Evolutionary conservation across 176 grass and related monocot species (phyloP).

Genomic region (Microstegium vimineum): DNA sequence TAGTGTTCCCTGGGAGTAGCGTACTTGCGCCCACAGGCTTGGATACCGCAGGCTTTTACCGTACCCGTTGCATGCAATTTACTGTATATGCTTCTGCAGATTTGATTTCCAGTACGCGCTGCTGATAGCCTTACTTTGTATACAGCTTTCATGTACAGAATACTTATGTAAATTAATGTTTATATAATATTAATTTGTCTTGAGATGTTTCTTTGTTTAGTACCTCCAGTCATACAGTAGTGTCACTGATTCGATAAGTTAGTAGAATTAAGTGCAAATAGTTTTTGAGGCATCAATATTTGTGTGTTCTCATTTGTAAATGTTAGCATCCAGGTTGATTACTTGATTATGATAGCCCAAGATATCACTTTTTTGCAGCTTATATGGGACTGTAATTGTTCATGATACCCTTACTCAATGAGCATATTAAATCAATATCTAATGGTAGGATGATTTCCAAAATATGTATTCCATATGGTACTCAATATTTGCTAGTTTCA

Average conservation of each 20-base stretch:
- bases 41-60: too few relatives aligned
- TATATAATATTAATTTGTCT: neutral
- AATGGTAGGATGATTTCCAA: neutral
- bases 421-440: neutral
- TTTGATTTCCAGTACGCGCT: too few relatives aligned
- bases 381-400: neutral
- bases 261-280: neutral
- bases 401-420: neutral
- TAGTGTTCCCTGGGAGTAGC: too few relatives aligned
- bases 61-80: too few relatives aligned
- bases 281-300: neutral
- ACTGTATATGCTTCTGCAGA: too few relatives aligned
- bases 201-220: neutral
- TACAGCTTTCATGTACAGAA: neutral
- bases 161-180: neutral
- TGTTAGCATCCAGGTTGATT: neutral
- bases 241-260: neutral
- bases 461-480: neutral
- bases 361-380: neutral
- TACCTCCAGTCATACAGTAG: neutral
- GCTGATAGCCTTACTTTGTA: too few relatives aligned
- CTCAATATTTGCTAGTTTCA: neutral
- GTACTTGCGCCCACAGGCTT: too few relatives aligned
- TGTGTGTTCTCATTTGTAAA: neutral
- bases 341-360: neutral